phyloP scores from a whole-genome alignment of 345 rosid species.

The Rubroshorea leprosula region DNA sequence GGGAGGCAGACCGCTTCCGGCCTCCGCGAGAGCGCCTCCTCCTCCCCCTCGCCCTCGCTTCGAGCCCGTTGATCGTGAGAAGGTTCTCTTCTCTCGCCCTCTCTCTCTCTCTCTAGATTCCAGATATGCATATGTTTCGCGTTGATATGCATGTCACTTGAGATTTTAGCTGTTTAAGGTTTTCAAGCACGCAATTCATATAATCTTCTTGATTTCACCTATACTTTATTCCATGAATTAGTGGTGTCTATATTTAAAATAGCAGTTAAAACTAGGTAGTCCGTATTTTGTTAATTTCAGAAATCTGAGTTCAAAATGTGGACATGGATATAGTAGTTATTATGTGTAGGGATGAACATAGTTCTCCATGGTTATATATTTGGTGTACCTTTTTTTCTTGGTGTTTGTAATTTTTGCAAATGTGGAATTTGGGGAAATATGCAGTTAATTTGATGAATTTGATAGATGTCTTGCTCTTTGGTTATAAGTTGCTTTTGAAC shows the following conservation, averaged over 20 bases:
- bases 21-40: slow-evolving; percentile 51
- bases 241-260: not conserved
- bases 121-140: not conserved
- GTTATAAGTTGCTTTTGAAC: no score
- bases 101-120: not conserved
- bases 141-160: not conserved
- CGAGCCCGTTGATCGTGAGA: slow-evolving; percentile 81
- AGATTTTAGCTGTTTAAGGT: slow-evolving; percentile 20
- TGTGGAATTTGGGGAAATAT: not conserved
- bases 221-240: not conserved
- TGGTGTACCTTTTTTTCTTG: not conserved
- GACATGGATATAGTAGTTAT: not conserved
- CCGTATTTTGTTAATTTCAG: not conserved
- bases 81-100: slow-evolving; percentile 34
- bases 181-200: slow-evolving; percentile 1
- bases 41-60: slow-evolving; percentile 51
- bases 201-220: not conserved
- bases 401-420: not conserved
- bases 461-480: no score
- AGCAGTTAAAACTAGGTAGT: not conserved
- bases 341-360: not conserved
- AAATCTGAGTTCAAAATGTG: not conserved
- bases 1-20: slow-evolving; percentile 52
- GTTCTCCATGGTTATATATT: no score
- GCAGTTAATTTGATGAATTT: no score